Base-by-base conservation (phyloP, 2,329 filamentous ascomycete genomes). In the Metarhizium anisopliae region DNA sequence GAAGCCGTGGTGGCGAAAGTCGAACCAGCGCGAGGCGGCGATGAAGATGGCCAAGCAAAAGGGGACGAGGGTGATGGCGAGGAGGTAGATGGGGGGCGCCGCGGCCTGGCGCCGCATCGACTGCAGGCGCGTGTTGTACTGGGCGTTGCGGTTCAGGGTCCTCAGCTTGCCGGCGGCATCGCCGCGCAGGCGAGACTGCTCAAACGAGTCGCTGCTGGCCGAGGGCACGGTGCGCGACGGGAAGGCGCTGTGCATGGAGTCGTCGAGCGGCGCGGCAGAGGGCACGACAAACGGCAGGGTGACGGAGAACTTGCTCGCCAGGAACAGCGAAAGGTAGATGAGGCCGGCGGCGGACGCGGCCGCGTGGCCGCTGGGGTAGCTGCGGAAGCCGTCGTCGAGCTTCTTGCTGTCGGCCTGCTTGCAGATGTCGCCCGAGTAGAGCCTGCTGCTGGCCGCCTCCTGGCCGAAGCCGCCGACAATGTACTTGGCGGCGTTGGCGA, bases 1-100 rank as follows among this genome's bases (percentile, higher is more conserved):
- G 68, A 96, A 93, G n/a, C 86, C 91, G 68, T 93, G 89, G 70
- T 97, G 93, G 43, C 89, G 84, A 73, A 86, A 95, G 69, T 96
- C 86, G 58, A 86, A 91, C 81, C 87, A 97, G 11, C 93, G 87
- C 1, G 90, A 93, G 32, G 85, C 83, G n/a, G 86, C 80, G 59
- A 96, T 87, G 73, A 91, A 96, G 59, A 91, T 81, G 5, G 91
- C 87, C 1, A 82, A 75, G 56, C 84, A 86, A 60, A 91, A 81
- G 2, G 92, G 92, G 1, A 89, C 70, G 18, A 90, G 74, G 2
- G 84, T 79, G 38, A 93, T 68, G 49, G 86, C 74, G 13, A 95
- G 77, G 2, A 94, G 83, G 66, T 90, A 93, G 7, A 92, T 49
- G 0, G 92, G 92, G 1, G 92, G 90, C 0, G 91, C 87, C 2